A percentile compares a stretch with the other conserved stretches of the same genome.
phyloP scores from a whole-genome alignment of 352 stramenopile species.

The Phytopythium montanum region DNA sequence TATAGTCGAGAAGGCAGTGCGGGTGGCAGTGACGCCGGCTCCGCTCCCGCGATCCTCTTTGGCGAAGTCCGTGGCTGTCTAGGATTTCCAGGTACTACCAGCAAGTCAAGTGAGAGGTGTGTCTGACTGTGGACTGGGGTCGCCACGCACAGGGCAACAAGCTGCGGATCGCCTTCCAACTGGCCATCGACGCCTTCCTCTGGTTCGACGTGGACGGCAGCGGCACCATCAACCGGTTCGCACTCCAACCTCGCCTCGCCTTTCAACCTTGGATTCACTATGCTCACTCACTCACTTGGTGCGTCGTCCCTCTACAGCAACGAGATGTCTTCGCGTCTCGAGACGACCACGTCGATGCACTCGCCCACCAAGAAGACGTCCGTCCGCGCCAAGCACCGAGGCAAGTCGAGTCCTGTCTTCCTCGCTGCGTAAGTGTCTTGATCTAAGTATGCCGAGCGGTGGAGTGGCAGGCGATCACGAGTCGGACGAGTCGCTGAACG shows the following conservation, averaged over 20 bases:
- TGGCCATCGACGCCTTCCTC: conserved; percentile 80
- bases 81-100: no score
- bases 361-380: conserved; percentile 82
- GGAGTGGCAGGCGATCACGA: conserved; percentile 17
- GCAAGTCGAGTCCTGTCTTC: no score
- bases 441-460: no score
- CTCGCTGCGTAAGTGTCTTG: no score
- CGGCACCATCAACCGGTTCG: conserved; percentile 77
- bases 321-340: conserved; percentile 62
- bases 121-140: background rate
- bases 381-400: conserved; percentile 12
- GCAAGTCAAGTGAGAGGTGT: background rate
- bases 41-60: conserved; percentile 51
- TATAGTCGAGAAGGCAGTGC: background rate
- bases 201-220: conserved; percentile 83
- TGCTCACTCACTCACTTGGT: background rate
- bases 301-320: conserved; percentile 19
- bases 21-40: conserved; percentile 6
- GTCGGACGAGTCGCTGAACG: conserved; percentile 49
- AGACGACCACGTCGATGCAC: conserved; percentile 61
- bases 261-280: background rate
- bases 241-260: no score
- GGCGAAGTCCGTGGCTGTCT: conserved; percentile 39
- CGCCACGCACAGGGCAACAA: conserved; percentile 55
- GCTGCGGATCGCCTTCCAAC: conserved; percentile 71